These are phyloP conservation scores for Cordyceps pruinosa DNA, from an alignment of 2,329 filamentous ascomycete species.

Conservation along the genomic window DNA sequence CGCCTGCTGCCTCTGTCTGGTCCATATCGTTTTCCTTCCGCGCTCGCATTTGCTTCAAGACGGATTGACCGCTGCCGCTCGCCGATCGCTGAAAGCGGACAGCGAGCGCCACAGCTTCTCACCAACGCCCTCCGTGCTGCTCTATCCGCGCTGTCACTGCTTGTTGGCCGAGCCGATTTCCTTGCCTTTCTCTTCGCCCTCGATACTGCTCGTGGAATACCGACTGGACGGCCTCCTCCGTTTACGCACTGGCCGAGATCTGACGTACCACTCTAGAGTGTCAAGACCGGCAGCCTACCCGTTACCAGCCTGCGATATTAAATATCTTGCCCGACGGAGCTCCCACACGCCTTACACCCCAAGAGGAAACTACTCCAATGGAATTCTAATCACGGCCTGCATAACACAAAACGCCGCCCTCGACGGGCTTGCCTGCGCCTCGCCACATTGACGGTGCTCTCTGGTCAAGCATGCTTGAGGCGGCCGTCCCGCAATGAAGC, in stretches of 20 bases:
- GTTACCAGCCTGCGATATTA: not conserved
- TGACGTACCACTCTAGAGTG: not conserved
- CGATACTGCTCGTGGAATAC: not conserved
- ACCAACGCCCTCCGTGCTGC: not conserved
- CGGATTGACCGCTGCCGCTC: not conserved
- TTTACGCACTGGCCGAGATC: not conserved
- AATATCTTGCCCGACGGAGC: not conserved
- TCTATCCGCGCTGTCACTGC: not conserved
- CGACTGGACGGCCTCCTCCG: not conserved
- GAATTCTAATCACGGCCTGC: not conserved
- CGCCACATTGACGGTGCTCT: not conserved
- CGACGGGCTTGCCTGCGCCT: not conserved
- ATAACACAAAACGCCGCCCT: not conserved
- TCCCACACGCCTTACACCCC: not conserved
- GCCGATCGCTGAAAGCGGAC: not conserved
- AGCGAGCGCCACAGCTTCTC: not conserved
- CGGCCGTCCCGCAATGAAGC: slow-evolving; percentile 18
- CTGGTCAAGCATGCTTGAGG: not conserved
- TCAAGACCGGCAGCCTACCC: not conserved
- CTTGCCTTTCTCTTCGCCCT: not conserved
- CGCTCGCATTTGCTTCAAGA: not conserved
- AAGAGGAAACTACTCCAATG: not conserved
- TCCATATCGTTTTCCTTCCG: not conserved
- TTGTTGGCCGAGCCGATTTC: not conserved
- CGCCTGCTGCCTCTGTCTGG: not conserved